Base-by-base conservation (phyloP, 164 flowering plant species). In the Warburgia ugandensis region DNA sequence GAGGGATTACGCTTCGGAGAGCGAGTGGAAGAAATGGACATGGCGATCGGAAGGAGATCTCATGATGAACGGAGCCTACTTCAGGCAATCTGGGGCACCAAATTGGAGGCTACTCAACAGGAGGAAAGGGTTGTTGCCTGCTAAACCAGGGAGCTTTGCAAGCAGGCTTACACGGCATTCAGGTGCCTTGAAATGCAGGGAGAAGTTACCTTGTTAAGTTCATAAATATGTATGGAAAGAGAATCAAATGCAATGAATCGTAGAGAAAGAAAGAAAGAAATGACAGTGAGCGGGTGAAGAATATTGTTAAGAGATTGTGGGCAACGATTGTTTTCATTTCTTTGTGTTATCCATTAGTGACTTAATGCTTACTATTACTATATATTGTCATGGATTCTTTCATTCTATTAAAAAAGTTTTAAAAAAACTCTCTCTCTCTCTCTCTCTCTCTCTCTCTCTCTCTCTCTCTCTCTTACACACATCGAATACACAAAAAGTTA, bases 1-100 rank as follows among this genome's bases (percentile, higher is more conserved):
- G 54, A 79, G 83, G 59, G 77, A 78, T 25, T 68, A 65, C 32
- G 66, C 79, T 32, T 22, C 67, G 0, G 66, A 72, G 41, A 49
- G 54, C 8, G 88, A 29, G 41, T 89, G 92, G 95, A 78, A 55
- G 57, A 6, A 50, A 0, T 85, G 94, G 92, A 69, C 61, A 19
- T 90, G 97, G 94, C 77, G 71, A 56, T 85, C 97, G 32, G 66
- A 78, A 46, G 76, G 72, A 19, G 92, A 89, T 59, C 58, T 81
- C 23, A 48, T 80, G 74, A 46, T 64, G 61, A 90, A 86, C 42
- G 95, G 94, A 20, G 90, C 97, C 19, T 74, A 62, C 61, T 90
- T 84, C 50, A 43, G 56, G 5, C 48, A 71, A 54, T 80, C 86
- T 0, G 86, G 89, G 11, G 51, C 32, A 0, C 68, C 69, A 0